Base-by-base conservation (phyloP, 2,329 filamentous ascomycete species). In the Aspergillus eucalypticola region DNA sequence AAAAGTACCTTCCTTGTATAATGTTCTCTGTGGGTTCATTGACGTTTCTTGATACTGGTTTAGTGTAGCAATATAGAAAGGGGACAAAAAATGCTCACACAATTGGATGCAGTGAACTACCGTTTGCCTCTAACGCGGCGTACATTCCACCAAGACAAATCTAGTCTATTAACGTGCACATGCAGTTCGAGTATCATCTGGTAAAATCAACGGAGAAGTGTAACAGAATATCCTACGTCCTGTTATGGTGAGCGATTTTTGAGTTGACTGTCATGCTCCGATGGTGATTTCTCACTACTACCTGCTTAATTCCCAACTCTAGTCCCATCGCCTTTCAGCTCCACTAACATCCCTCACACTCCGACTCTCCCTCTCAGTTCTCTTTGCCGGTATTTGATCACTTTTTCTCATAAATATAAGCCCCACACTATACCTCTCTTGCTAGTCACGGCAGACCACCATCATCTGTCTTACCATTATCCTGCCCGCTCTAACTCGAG, bases 11-110 rank as follows among this genome's bases (percentile, higher is more conserved):
- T 32, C 8, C 23, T 10, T 55, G 44, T 29, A 50, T 44, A 13
- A 35, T 50, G 23, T 54, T 21, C 19, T 21, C 29, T 56, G 17
- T 29, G 27, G 27, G 27, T 29, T 29, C 10, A 11, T 21, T 57
- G 54, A 17, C 2, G 42, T 52, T 56, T 54, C 8, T 58, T 42
- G 57, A 54, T 29, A 58, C 58, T 59, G 52, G 35, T 62, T 51
- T 46, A 42, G 17, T 57, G 23, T 29, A 44, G 19, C 39, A 49
- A 32, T 42, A 57, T 55, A 56, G 54, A 54, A 21, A 51, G 42
- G 50, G n/a, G 46, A 54, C 23, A 23, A 5, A 48, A 59, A 59
- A 50, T 35, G 32, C 10, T 35, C 11, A 35, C 25, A 49, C 13
- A 4, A 5, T 54, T 15, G 4, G 32, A 35, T 35, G 25, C 25